A percentile compares a stretch with the other conserved stretches of the same genome.
Evolutionary conservation across 352 stramenopile genomes (phyloP).

Genomic region (Phytophthora colocasiae): DNA sequence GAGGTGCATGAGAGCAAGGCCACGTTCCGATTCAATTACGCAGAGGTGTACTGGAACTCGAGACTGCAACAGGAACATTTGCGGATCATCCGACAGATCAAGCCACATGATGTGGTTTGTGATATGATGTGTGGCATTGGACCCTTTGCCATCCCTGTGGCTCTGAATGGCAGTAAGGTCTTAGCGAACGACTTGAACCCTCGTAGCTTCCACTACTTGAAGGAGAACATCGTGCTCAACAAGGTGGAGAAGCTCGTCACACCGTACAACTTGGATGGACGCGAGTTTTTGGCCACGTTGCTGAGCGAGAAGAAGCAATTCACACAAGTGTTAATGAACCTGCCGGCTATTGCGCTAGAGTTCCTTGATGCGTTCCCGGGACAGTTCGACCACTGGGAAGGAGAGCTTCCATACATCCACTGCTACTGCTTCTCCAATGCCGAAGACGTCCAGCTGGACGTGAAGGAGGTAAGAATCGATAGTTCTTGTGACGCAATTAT

Average conservation of each 20-base stretch:
- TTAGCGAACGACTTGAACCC: slow-evolving; percentile 96
- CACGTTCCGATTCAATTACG: slow-evolving; percentile 95
- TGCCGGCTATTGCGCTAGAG: slow-evolving; percentile 94
- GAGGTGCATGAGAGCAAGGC: slow-evolving; percentile 94
- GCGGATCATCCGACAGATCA: slow-evolving; percentile 88
- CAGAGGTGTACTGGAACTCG: slow-evolving; percentile 98
- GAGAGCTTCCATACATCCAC: slow-evolving; percentile 89
- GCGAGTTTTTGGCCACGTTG: slow-evolving; percentile 91
- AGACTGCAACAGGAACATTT: slow-evolving; percentile 95
- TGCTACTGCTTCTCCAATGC: slow-evolving; percentile 96
- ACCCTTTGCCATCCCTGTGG: slow-evolving; percentile 95
- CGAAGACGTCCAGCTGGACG: slow-evolving; percentile 72
- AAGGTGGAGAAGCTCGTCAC: slow-evolving; percentile 85
- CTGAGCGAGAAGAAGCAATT: slow-evolving; percentile 72
- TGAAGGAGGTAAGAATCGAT: slow-evolving; percentile 57
- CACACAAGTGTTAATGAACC: slow-evolving; percentile 97
- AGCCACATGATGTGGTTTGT: slow-evolving; percentile 78
- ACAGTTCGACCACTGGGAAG: slow-evolving; percentile 73
- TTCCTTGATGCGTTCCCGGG: slow-evolving; percentile 91
- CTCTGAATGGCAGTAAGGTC: slow-evolving; percentile 82
- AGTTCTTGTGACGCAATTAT: not conserved
- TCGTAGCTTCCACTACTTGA: slow-evolving; percentile 90
- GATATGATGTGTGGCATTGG: slow-evolving; percentile 98
- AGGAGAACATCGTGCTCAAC: slow-evolving; percentile 93
- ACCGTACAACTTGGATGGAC: slow-evolving; percentile 93